A percentile compares a stretch with the other conserved stretches of the same genome.
Conservation (phyloP, 2,329 filamentous ascomycete genomes). For the Exophiala sideris region DNA sequence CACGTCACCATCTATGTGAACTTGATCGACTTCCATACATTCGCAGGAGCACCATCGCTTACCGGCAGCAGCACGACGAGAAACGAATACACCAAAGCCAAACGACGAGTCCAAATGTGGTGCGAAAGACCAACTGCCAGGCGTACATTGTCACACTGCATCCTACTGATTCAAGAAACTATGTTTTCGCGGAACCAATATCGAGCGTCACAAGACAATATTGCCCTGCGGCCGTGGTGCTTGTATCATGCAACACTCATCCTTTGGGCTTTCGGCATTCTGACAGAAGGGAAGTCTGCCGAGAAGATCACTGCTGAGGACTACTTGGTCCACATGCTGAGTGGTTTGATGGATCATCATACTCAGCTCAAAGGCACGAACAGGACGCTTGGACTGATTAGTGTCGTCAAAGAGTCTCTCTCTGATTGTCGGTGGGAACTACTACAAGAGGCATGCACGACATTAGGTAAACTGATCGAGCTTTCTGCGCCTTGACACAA, state of each 20-base stretch:
- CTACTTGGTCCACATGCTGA: slow-evolving; percentile 18
- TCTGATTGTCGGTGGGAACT: slow-evolving; percentile 31
- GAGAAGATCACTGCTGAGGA: slow-evolving; percentile 20
- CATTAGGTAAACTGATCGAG: slow-evolving; percentile 24
- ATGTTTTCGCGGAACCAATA: slow-evolving; percentile 29
- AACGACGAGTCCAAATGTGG: slow-evolving; percentile 27
- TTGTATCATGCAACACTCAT: slow-evolving; percentile 29
- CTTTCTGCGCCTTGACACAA: not conserved
- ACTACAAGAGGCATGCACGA: slow-evolving; percentile 29
- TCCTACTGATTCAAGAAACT: slow-evolving; percentile 29
- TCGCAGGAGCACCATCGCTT: slow-evolving; percentile 30
- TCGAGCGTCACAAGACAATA: slow-evolving; percentile 27
- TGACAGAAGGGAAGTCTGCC: slow-evolving; percentile 18
- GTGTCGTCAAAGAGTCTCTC: slow-evolving; percentile 25
- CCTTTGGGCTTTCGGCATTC: slow-evolving; percentile 29
- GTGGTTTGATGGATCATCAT: slow-evolving; percentile 5
- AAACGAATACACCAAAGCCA: slow-evolving; percentile 25
- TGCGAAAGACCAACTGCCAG: slow-evolving; percentile 24
- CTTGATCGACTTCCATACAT: slow-evolving; percentile 31
- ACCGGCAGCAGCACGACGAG: slow-evolving; percentile 23
- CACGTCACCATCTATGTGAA: slow-evolving; percentile 30
- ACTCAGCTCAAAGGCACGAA: slow-evolving; percentile 10
- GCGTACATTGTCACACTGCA: slow-evolving; percentile 29
- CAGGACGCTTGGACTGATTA: slow-evolving; percentile 25
- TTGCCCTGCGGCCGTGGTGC: slow-evolving; percentile 30